These are phyloP conservation scores for Stachybotrys chartarum DNA, from an alignment of 2,329 filamentous ascomycete species.

Conservation along the genomic window DNA sequence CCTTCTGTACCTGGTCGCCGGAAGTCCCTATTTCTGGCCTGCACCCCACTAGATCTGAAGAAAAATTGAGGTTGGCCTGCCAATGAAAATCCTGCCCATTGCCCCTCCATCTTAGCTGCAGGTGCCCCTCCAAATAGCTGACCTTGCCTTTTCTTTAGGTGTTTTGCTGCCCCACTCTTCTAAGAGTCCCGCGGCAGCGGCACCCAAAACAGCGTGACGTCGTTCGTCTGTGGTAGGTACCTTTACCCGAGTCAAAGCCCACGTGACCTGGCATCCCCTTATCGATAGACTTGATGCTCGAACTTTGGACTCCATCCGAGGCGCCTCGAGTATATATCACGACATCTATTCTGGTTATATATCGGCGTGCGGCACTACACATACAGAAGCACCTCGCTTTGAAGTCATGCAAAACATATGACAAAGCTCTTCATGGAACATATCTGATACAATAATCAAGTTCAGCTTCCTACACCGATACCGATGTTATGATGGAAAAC, in stretches of 20 bases:
- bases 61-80: neutral
- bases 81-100: neutral
- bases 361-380: neutral
- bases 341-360: neutral
- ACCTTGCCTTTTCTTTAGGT: neutral
- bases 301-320: neutral
- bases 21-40: neutral
- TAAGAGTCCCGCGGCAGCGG: neutral
- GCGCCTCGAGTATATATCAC: neutral
- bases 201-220: neutral
- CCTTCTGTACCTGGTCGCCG: no score
- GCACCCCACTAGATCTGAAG: no score
- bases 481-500: conserved; percentile 42
- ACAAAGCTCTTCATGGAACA: neutral
- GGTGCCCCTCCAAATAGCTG: neutral
- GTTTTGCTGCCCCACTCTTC: neutral
- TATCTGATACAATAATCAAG: neutral
- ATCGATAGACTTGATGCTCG: neutral
- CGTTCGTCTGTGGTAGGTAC: neutral
- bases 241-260: no score
- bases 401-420: neutral
- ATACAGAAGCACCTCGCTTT: neutral
- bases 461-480: neutral
- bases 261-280: neutral
- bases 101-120: neutral